phyloP scores from a whole-genome alignment of 2,329 filamentous ascomycete species.

The Pseudopyricularia javanii region DNA sequence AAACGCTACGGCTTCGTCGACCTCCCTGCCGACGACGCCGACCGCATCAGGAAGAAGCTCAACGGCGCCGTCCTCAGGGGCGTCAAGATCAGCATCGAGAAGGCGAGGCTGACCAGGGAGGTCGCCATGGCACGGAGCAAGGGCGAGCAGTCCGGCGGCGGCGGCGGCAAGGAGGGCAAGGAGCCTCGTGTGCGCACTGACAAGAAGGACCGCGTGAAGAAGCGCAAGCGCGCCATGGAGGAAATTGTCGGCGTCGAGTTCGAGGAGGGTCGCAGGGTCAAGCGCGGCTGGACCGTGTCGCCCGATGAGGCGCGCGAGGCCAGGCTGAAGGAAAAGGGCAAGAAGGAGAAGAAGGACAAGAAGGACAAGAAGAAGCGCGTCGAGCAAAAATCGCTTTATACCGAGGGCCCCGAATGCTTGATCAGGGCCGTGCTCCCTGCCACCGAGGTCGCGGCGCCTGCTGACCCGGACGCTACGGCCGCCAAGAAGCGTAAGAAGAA shows the following conservation, averaged over 20 bases:
- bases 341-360: slow-evolving; percentile 26
- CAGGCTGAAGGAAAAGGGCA: slow-evolving; percentile 29
- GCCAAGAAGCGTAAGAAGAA: slow-evolving; percentile 47
- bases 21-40: slow-evolving; percentile 66
- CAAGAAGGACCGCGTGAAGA: slow-evolving; percentile 20
- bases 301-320: slow-evolving; percentile 26
- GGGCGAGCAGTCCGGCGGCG: background rate
- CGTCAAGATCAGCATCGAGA: slow-evolving; percentile 71
- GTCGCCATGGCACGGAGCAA: slow-evolving; percentile 20
- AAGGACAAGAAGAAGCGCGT: slow-evolving; percentile 37
- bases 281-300: slow-evolving; percentile 78
- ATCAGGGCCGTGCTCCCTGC: slow-evolving; percentile 67
- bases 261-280: slow-evolving; percentile 63
- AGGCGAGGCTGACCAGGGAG: slow-evolving; percentile 53
- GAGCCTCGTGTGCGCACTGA: slow-evolving; percentile 13
- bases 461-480: slow-evolving; percentile 24
- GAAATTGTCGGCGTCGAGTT: slow-evolving; percentile 57
- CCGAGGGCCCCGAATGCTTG: slow-evolving; percentile 66
- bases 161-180: slow-evolving; percentile 10
- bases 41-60: slow-evolving; percentile 84
- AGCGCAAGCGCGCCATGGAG: slow-evolving; percentile 38
- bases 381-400: slow-evolving; percentile 63
- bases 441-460: background rate
- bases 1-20: slow-evolving; percentile 84
- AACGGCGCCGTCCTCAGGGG: slow-evolving; percentile 80